These are phyloP conservation scores for Apiotrichum veenhuisii DNA, from an alignment of 1,284 basidiomycete species.

Conservation along the genomic window DNA sequence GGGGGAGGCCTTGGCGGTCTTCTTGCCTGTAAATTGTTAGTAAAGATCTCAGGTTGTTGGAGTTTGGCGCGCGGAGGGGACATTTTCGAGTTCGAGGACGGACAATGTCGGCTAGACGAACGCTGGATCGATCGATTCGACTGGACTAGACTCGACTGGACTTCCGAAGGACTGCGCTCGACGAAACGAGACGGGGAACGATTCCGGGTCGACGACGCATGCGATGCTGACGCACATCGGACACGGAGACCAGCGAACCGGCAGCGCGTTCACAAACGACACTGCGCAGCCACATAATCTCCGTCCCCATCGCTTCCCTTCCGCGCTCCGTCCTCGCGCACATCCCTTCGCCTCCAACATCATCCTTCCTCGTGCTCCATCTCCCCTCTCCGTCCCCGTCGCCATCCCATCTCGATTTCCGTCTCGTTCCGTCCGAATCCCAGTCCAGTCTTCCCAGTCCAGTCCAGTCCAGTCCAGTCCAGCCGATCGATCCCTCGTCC, in stretches of 20 bases:
- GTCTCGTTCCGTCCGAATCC: not conserved
- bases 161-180: not conserved
- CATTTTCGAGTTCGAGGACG: not conserved
- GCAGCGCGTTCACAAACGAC: too few relatives aligned
- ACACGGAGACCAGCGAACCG: too few relatives aligned
- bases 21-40: constrained; percentile 54
- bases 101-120: not conserved
- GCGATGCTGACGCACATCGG: too few relatives aligned
- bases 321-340: too few relatives aligned
- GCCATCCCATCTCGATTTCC: not conserved
- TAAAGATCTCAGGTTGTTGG: too few relatives aligned
- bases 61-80: too few relatives aligned
- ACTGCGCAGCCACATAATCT: too few relatives aligned
- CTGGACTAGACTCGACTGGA: not conserved
- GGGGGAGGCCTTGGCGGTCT: constrained; percentile 69
- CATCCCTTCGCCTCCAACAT: too few relatives aligned
- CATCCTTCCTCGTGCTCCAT: too few relatives aligned
- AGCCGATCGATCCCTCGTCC: not conserved
- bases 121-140: not conserved
- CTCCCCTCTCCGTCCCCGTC: too few relatives aligned
- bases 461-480: not conserved
- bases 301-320: too few relatives aligned
- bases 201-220: too few relatives aligned
- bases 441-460: not conserved
- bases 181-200: not conserved